Evolutionary conservation across 306 rosid species (phyloP), one percentile per base, ranked within the genome.

Genomic region (Lathyrus aphaca): DNA sequence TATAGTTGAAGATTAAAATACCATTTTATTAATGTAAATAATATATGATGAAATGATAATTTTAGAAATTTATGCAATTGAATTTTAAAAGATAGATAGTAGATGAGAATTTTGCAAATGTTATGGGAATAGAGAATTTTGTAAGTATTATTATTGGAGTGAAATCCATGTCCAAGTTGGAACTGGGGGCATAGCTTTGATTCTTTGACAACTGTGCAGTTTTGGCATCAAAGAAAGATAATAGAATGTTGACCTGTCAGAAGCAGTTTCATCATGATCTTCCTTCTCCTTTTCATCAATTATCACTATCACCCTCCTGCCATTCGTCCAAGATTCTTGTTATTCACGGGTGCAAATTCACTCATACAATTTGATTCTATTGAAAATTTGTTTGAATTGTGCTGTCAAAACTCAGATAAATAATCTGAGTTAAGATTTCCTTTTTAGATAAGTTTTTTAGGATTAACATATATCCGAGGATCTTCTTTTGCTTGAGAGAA

Each of bases 181-280:
- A 19, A 40, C 1, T 17, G n/a, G 58, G 10, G 58, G 7, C 65
- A 54, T 40, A 2, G 60, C 12, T 15, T 72, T 78, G 82, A 72
- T 59, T 58, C 44, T 56, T 59, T 49, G 80, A 77, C 84, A 80
- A 80, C 87, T 71, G 84, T 80, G 80, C 12, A 4, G 1, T 51
- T 51, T 77, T 80, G 82, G 64, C 67, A 35, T 74, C 49, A 77
- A 73, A 80, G 71, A 30, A 73, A 80, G 64, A 30, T 8, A 32
- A 43, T 16, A 53, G 9, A 40, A 61, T 69, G 61, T 67, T 81
- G 79, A 81, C 82, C 75, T 72, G 79, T 51, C 78, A 25, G 75
- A 40, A 75, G 53, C 16, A 57, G 10, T 19, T 66, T 74, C 67
- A 51, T 71, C 39, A 46, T 79, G 29, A 53, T 32, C 58, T 10